Evolutionary conservation across 169 alveolate species (phyloP).

Genomic region (Perkinsus chesapeaki): DNA sequence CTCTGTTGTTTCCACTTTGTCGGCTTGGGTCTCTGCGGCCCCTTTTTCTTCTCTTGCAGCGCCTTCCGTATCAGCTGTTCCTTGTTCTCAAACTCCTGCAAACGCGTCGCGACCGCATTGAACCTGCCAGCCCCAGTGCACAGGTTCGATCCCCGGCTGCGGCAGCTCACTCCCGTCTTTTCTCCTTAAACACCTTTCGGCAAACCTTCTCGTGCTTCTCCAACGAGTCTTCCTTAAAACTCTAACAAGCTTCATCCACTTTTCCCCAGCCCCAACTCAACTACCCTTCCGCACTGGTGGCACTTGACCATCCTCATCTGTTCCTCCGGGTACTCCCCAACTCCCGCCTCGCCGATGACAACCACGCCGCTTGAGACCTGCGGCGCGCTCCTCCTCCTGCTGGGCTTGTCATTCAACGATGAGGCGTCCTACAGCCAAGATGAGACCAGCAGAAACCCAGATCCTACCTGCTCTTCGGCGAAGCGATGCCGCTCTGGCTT

Average conservation of each 20-base stretch:
- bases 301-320: neutral
- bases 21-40: neutral
- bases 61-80: neutral
- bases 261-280: neutral
- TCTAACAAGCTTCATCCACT: neutral
- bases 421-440: too few species aligned
- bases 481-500: neutral
- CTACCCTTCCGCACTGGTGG: neutral
- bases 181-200: constrained; percentile 50
- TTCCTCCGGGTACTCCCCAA: neutral
- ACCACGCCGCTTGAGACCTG: neutral
- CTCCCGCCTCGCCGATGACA: neutral
- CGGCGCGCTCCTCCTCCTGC: neutral
- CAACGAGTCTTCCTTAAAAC: constrained; percentile 50
- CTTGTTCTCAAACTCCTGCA: neutral
- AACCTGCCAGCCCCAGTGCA: neutral
- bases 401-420: neutral
- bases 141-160: neutral
- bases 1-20: neutral
- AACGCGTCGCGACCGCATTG: neutral
- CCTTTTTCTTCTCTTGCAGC: neutral
- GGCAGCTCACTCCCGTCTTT: constrained; percentile 38
- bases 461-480: neutral
- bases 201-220: constrained; percentile 60
- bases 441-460: neutral